These are phyloP conservation scores for Arabis alpina DNA, from an alignment of 345 rosid species.

Conservation along the genomic window DNA sequence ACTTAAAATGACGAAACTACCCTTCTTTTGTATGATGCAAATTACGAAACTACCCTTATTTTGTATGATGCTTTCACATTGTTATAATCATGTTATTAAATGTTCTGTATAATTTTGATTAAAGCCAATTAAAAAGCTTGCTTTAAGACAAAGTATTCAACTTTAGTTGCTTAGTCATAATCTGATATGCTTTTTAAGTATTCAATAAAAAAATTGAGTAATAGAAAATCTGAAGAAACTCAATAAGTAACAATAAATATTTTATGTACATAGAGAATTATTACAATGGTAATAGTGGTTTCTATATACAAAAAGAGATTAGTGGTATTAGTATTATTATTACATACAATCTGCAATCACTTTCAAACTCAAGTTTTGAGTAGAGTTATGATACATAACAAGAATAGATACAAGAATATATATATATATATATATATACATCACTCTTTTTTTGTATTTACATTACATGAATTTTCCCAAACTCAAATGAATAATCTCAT, in stretches of 20 bases:
- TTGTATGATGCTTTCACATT: too few relatives aligned
- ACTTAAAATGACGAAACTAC: conserved; percentile 16
- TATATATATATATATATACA: conserved; percentile 33
- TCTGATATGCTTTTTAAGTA: not conserved
- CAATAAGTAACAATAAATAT: too few relatives aligned
- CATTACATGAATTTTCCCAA: conserved; percentile 27
- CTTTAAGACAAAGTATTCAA: conserved; percentile 37
- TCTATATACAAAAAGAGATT: conserved; percentile 31
- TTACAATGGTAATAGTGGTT: conserved; percentile 12
- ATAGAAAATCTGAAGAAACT: too few relatives aligned
- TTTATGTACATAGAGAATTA: not conserved
- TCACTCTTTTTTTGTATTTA: conserved; percentile 37
- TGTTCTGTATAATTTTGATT: conserved; percentile 8
- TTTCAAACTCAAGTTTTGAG: conserved; percentile 24
- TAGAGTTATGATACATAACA: conserved; percentile 28
- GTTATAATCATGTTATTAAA: too few relatives aligned
- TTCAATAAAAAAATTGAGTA: too few relatives aligned
- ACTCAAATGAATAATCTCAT: conserved; percentile 18
- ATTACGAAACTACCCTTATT: conserved; percentile 35
- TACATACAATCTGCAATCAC: conserved; percentile 39
- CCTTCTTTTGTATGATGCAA: not conserved
- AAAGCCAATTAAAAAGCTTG: conserved; percentile 24
- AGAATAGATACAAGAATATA: conserved; percentile 11
- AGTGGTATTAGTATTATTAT: conserved; percentile 26
- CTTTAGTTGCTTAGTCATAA: conserved; percentile 22